Evolutionary conservation across 1,139 yeast species (phyloP), one percentile per base, ranked within the genome.

Genomic region (Schwanniomyces etchellsii): DNA sequence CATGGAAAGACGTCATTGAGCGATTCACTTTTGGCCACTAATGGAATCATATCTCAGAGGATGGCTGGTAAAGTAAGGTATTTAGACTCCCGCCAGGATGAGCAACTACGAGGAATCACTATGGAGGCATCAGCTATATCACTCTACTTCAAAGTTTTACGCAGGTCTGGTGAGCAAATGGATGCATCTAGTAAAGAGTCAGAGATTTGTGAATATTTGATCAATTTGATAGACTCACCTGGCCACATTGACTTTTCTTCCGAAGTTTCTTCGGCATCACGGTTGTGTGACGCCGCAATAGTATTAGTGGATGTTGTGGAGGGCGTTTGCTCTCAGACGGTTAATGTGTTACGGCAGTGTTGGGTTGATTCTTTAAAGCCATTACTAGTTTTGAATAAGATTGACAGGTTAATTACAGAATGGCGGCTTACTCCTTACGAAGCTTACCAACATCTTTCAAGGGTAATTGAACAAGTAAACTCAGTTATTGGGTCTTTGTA

Each of bases 51-150:
- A 34, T 89, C 98, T 0, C 95, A 83, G 43, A 70, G 91, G 47
- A 71, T 89, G 74, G 98, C 97, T 3, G 99, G 98, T 18, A 88
- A 88, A 48, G 88, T 93, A 35, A 67, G 98, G 39, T 93, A 82
- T 52, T 65, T 93, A 33, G 99, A 93, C 49, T 82, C 96, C 0
- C 65, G 99, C 48, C 94, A 88, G 25, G 99, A 93, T 57, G 99
- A 93, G 52, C 98, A 91, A 53, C 63, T 80, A 28, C 70, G 98
- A 55, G 99, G 99, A 13, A 93, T 93, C 39, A 93, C 99, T 1
- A 91, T 91, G 98, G 97, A 91, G 51, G 79, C 95, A 0, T 81
- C 94, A 24, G 96, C 96, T 0, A 86, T 89, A 22, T 86, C 96
- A 0, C 62, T 89, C 16, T 86, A 84, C 51, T 89, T 88, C 56